Evolutionary conservation across 2,329 filamentous ascomycete genomes (phyloP), one percentile per base, ranked within the genome.

Genomic region (Alternaria burnsii): DNA sequence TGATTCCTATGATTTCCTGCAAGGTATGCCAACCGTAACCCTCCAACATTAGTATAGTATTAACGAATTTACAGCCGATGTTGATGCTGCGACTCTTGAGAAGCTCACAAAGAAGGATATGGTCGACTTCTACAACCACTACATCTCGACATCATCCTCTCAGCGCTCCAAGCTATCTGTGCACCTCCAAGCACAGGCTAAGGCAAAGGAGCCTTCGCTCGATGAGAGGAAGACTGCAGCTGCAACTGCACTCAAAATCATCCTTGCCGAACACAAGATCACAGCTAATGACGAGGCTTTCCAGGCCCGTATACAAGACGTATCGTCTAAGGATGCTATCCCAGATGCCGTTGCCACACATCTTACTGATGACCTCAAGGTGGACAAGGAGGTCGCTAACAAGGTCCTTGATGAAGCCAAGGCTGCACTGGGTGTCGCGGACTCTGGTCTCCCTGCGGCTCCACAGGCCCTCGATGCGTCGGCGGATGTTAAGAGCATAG

Each of bases 1-100:
- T 53, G 94, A 97, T 75, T 92, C 90, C 68, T 96, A 94, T 77
- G 93, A 97, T 78, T 99, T 98, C 78, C 86, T 93, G 72, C 88
- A 91, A 75, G 88, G 94, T 93, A 84, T 78, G 87, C 82, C 36
- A 34, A n/a, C 14, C 7, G 28, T 30, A 16, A 40, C 1, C 18
- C 34, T 30, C 36, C 53, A 28, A 32, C 0, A 7, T 28, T 38
- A 48, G 16, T 36, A 30, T 47, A 8, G 20, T 42, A 53, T 40
- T 68, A 53, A 66, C 43, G 22, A 41, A 61, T 18, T 44, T 11
- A 43, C 61, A 92, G 90, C 87, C 47, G 89, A 92, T 67, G 85
- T 87, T 47, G 94, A 98, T 74, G 94, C 92, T 9, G 88, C 86
- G 30, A 82, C 88, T 53, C 87, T 98, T 70, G 89, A 90, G 72